Evolutionary conservation across 768 basidiomycete genomes (phyloP).

Genomic region (Leccinum disarticulatum): DNA sequence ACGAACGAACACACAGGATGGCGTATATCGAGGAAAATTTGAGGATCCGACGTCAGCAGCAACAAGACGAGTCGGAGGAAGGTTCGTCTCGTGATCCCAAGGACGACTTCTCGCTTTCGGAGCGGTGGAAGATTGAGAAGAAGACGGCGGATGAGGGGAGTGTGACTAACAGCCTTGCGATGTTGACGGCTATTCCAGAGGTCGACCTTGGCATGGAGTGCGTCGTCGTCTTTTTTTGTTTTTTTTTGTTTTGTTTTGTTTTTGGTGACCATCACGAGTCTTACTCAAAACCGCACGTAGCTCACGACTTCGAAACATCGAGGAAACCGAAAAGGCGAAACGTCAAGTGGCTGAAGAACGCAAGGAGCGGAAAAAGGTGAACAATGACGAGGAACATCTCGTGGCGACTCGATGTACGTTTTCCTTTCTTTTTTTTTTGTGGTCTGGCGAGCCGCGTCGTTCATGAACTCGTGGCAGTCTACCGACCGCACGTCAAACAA

Average conservation of each 20-base stretch:
- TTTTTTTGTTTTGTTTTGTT: not conserved
- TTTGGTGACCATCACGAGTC: not conserved
- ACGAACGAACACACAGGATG: slow-evolving; percentile 54
- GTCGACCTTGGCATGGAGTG: slow-evolving; percentile 99
- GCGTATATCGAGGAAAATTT: slow-evolving; percentile 96
- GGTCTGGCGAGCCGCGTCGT: not conserved
- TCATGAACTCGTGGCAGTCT: slow-evolving; percentile 50
- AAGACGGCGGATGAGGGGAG: slow-evolving; percentile 78
- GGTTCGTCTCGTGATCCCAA: slow-evolving; percentile 51
- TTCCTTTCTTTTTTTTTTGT: not conserved
- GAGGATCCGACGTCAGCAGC: slow-evolving; percentile 63
- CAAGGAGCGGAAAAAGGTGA: slow-evolving; percentile 52
- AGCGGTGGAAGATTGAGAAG: slow-evolving; percentile 61
- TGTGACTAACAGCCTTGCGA: slow-evolving; percentile 89
- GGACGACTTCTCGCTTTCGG: slow-evolving; percentile 74
- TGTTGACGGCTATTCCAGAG: slow-evolving; percentile 98
- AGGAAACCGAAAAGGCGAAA: slow-evolving; percentile 97
- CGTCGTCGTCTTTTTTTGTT: slow-evolving; percentile 32
- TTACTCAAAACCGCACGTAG: slow-evolving; percentile 37
- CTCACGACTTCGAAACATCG: slow-evolving; percentile 89
- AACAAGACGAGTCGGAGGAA: slow-evolving; percentile 46
- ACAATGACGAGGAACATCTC: slow-evolving; percentile 77
- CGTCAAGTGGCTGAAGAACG: slow-evolving; percentile 75
- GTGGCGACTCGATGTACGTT: slow-evolving; percentile 83
- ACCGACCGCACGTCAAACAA: slow-evolving; percentile 75